Evolutionary conservation across 2,329 filamentous ascomycete genomes (phyloP), one percentile per base, ranked within the genome.

Genomic region (Chrysosphaeria jannelii): DNA sequence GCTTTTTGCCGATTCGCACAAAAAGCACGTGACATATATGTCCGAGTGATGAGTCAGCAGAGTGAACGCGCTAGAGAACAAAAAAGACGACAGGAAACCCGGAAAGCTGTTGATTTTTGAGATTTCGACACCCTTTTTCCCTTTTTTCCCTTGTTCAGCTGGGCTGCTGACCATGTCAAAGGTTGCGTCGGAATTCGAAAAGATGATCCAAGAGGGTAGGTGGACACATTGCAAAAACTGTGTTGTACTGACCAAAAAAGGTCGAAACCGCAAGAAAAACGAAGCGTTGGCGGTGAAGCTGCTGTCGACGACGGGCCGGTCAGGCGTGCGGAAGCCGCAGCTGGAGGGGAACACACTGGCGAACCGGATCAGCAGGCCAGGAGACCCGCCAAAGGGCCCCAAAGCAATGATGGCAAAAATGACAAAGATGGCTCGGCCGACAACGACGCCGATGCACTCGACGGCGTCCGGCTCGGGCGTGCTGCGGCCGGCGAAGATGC

Each of bases 241-340:
- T 20, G 13, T 13, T 7, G n/a, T n/a, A 13, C 19, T 22, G 21
- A 17, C 21, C 22, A 18, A 19, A 13, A 11, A 33, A 62, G 60
- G 52, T 30, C 65, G 69, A 29, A 55, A 70, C 40, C 60, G 63
- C 39, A 69, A 69, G 46, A 66, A 63, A 46, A 65, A 69, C 34
- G 60, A 72, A 37, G 52, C 48, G 4, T 56, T 76, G n/a, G 71
- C 71, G 15, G 54, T 69, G 34, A 53, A 58, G 37, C 74, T 79
- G 37, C 66, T 79, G 33, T 58, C 58, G 33, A 49, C 45, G 31
- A 57, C 58, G 37, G 59, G 65, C 33, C 44, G 52, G 16, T 43
- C 55, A 24, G 67, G 57, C 36, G 53, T 46, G 8, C 46, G 64
- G 4, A 11, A 19, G 13, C 26, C 19, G 10, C 23, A 29, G 2